phyloP scores from a whole-genome alignment of 495 filamentous ascomycete species.

The Penicillium robsamsonii region DNA sequence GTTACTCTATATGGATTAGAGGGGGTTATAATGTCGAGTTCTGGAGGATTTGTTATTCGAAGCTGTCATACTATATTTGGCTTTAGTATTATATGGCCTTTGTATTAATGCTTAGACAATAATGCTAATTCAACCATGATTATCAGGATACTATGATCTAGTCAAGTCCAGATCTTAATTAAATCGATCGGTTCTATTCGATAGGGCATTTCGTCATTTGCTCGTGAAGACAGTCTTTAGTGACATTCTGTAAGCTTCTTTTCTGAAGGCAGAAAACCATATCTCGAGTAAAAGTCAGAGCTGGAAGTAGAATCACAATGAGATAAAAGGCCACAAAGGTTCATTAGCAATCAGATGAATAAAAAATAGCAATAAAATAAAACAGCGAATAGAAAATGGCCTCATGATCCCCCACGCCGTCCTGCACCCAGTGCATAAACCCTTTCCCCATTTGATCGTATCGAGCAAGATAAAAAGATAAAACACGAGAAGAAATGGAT shows the following conservation, averaged over 20 bases:
- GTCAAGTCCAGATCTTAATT: slow-evolving; percentile 3
- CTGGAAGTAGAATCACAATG: slow-evolving; percentile 5
- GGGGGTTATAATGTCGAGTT: neutral
- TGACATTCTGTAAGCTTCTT: slow-evolving; percentile 22
- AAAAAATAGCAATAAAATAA: slow-evolving; percentile 6
- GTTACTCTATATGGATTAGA: neutral
- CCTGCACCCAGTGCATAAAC: slow-evolving; percentile 31
- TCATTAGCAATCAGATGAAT: neutral
- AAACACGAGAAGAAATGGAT: slow-evolving; percentile 14
- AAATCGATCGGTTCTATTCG: neutral
- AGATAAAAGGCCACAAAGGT: slow-evolving; percentile 14
- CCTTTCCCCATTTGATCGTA: slow-evolving; percentile 19
- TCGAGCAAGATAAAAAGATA: slow-evolving; percentile 14
- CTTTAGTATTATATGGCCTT: neutral
- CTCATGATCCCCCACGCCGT: slow-evolving; percentile 21
- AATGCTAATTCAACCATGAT: neutral
- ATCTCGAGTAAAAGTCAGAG: slow-evolving; percentile 1
- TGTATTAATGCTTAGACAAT: neutral
- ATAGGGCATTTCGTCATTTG: neutral
- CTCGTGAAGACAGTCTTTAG: slow-evolving; percentile 12
- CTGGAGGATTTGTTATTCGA: neutral
- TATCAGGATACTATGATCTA: slow-evolving; percentile 3
- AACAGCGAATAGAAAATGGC: slow-evolving; percentile 11
- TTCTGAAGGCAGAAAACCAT: neutral
- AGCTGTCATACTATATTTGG: neutral